Evolutionary conservation across 2,329 filamentous ascomycete species (phyloP), one percentile per base, ranked within the genome.

Genomic region (Clonostachys solani): DNA sequence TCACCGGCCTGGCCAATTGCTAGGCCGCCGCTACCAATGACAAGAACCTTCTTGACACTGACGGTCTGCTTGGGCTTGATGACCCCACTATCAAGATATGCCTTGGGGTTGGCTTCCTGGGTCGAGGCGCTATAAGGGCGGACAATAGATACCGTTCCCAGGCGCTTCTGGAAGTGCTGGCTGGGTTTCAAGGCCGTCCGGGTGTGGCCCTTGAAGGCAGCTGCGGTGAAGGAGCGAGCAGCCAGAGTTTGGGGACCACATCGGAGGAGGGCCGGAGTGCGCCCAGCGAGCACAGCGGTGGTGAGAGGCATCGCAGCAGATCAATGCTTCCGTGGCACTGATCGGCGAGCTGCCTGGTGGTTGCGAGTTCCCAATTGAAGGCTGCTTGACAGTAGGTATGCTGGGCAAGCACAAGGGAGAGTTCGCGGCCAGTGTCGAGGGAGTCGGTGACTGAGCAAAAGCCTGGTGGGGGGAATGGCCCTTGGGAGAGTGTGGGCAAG

Each of bases 1-100:
- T 97, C 92, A 74, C 92, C 92, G 55, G 92, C 92, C 73, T 97
- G 92, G 54, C 92, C 92, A 81, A 97, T 97, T 66, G 89, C 90
- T 58, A 97, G 80, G 69, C 92, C 92, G 74, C 92, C 92, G 72
- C 86, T 92, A 50, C 92, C 92, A 74, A 97, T 96, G 58, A 97
- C 92, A 52, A 97, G 76, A 45, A 97, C 92, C 75, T 97, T 97
- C 77, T 95, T 95, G 54, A 97, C 91, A 65, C 96, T 83, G 44
- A 96, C 86, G 47, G 88, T 74, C 60, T 92, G 79, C 60, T 80
- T 80, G 49, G 86, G 85, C 67, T 91, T 87, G 64, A 96, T 85
- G 50, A 84, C 87, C 58, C 91, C 92, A 71, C 89, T 95, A 64
- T 90, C 84, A 58, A 96, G 76, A 69, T 96, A 96, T 52, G 92